These are phyloP conservation scores for Beta corolliflora DNA, from an alignment of 179 eudicot species.

Conservation along the genomic window DNA sequence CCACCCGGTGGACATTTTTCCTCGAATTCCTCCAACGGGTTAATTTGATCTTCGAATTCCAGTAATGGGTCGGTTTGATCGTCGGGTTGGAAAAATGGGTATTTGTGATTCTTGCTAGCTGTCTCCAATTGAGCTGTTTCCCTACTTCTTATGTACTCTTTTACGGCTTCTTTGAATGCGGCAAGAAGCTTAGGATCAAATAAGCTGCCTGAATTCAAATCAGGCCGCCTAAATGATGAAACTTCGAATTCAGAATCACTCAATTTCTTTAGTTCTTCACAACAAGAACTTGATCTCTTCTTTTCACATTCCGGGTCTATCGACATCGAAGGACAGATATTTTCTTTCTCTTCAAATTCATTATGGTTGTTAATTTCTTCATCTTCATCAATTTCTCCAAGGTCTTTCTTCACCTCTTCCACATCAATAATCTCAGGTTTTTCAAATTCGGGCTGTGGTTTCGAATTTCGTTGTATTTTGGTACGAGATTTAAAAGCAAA, in stretches of 20 bases:
- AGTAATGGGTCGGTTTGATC: constrained; percentile 40
- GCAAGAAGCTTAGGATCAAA: constrained; percentile 77
- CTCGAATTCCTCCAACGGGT: constrained; percentile 58
- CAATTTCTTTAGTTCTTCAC: not conserved
- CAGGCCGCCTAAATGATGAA: constrained; percentile 58
- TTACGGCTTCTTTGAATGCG: constrained; percentile 65
- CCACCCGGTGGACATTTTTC: constrained; percentile 84
- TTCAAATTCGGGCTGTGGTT: constrained; percentile 7
- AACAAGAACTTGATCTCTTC: constrained; percentile 20
- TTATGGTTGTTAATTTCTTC: constrained; percentile 30
- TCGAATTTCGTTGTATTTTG: constrained; percentile 6
- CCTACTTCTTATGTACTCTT: constrained; percentile 43
- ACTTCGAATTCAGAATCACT: constrained; percentile 45
- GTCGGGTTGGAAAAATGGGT: constrained; percentile 26
- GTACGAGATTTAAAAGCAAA: constrained; percentile 31
- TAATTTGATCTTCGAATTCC: constrained; percentile 33
- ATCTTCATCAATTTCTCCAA: constrained; percentile 49
- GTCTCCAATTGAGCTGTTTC: constrained; percentile 35
- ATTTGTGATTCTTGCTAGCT: constrained; percentile 21
- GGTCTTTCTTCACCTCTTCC: constrained; percentile 51
- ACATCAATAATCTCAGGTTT: constrained; percentile 51
- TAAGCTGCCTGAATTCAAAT: constrained; percentile 58
- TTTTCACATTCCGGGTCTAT: constrained; percentile 8
- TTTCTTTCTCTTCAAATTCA: constrained; percentile 57
- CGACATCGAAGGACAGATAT: constrained; percentile 31